A percentile compares a stretch with the other conserved stretches of the same genome.
Evolutionary conservation across 1,284 basidiomycete genomes (phyloP).

Genomic region (Pulveroboletus sp.): DNA sequence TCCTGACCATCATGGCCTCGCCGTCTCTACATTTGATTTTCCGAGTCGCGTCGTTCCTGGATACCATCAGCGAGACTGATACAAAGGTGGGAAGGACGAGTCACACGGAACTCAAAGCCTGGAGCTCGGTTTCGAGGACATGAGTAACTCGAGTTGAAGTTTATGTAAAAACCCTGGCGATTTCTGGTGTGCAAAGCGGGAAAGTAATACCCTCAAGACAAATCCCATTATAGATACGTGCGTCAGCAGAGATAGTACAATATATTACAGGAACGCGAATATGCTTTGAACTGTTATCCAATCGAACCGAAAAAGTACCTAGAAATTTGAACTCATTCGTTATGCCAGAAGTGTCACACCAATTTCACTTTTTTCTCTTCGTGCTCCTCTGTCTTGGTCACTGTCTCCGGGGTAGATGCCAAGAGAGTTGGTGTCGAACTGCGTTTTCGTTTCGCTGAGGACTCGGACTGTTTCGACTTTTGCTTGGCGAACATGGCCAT

Average conservation of each 20-base stretch:
- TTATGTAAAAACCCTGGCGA: background rate
- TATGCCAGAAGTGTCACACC: background rate
- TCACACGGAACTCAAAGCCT: constrained; percentile 64
- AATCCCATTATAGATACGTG: background rate
- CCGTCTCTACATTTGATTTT: constrained; percentile 91
- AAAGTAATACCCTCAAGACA: background rate
- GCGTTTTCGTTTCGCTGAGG: constrained; percentile 32
- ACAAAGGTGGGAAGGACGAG: constrained; percentile 89
- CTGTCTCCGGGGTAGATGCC: background rate
- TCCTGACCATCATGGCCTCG: constrained; percentile 95
- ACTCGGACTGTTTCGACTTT: constrained; percentile 28
- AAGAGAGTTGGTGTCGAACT: constrained; percentile 8
- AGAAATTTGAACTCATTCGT: background rate
- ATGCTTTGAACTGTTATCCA: background rate
- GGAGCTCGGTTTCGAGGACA: constrained; percentile 43
- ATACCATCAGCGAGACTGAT: constrained; percentile 83
- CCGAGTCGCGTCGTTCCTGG: constrained; percentile 87
- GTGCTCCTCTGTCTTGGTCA: constrained; percentile 17
- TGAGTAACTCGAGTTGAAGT: constrained; percentile 3
- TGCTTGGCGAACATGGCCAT: constrained; percentile 84
- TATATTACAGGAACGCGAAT: constrained; percentile 16
- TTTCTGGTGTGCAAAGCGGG: background rate
- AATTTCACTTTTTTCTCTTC: constrained; percentile 30
- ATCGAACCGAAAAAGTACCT: background rate
- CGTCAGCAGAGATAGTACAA: constrained; percentile 9